A percentile compares a stretch with the other conserved stretches of the same genome.
Conservation (phyloP, 805 yeast species). For the Yarrowia bubula region DNA sequence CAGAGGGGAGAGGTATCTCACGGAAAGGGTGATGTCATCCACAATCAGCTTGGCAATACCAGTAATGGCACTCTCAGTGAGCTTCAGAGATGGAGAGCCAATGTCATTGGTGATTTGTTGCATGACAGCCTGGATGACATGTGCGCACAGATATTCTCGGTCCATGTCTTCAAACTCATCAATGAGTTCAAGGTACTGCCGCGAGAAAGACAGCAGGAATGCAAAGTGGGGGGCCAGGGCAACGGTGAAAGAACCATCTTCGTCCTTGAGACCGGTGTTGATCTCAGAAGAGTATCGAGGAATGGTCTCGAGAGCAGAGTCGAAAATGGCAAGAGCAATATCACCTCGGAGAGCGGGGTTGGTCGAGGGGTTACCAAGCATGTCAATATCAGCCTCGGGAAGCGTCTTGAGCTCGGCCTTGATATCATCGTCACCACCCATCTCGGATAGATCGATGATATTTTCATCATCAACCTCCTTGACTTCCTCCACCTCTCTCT, state of each 20-base stretch:
- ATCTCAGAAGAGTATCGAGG: conserved; percentile 30
- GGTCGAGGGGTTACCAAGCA: conserved; percentile 81
- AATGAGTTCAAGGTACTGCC: conserved; percentile 55
- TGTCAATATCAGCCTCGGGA: conserved; percentile 83
- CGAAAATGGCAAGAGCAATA: conserved; percentile 65
- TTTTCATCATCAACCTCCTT: conserved; percentile 38
- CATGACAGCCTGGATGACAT: conserved; percentile 50
- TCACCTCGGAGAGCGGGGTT: conserved; percentile 78
- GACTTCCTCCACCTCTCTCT: conserved; percentile 45
- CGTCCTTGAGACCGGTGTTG: conserved; percentile 40
- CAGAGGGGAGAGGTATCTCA: conserved; percentile 52
- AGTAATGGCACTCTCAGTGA: conserved; percentile 36
- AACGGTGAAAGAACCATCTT: conserved; percentile 8
- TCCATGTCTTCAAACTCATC: conserved; percentile 70
- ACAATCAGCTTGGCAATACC: conserved; percentile 35
- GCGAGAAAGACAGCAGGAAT: conserved; percentile 41
- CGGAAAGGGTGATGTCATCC: conserved; percentile 63
- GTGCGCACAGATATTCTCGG: conserved; percentile 62
- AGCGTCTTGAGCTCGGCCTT: conserved; percentile 57
- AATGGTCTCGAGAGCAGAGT: conserved; percentile 52
- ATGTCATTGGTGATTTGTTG: conserved; percentile 10
- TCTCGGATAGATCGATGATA: conserved; percentile 47
- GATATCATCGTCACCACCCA: conserved; percentile 51
- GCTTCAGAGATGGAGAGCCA: conserved; percentile 7
- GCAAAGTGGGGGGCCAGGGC: conserved; percentile 24